These are phyloP conservation scores for Sporisorium iseilematis-ciliati DNA, from an alignment of 1,284 basidiomycete genomes.

Conservation along the genomic window DNA sequence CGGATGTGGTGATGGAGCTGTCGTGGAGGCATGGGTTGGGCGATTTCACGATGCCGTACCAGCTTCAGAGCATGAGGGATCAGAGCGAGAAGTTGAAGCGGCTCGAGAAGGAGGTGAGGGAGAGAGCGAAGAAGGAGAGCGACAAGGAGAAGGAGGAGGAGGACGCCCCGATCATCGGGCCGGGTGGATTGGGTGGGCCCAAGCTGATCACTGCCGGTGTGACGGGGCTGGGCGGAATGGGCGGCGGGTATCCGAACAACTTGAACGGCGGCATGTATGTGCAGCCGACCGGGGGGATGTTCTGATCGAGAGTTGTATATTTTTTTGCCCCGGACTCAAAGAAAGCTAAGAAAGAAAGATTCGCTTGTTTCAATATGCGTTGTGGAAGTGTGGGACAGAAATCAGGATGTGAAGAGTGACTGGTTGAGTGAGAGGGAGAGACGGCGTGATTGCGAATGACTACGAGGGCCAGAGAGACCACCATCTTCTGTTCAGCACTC, in stretches of 20 bases:
- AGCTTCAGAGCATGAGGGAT: slow-evolving; percentile 80
- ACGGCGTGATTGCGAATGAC: too few species aligned
- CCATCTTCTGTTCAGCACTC: too few species aligned
- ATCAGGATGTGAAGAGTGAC: too few species aligned
- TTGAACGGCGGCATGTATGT: slow-evolving; percentile 52
- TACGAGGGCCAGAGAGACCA: too few species aligned
- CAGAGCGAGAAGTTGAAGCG: slow-evolving; percentile 66
- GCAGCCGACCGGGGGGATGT: slow-evolving; percentile 50
- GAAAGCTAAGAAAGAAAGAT: neutral
- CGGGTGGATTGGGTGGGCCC: slow-evolving; percentile 47
- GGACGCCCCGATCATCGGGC: slow-evolving; percentile 53
- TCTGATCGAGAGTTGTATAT: slow-evolving; percentile 13
- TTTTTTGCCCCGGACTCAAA: neutral
- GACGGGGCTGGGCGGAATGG: slow-evolving; percentile 18
- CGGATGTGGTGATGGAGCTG: slow-evolving; percentile 92
- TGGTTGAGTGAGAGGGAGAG: too few species aligned
- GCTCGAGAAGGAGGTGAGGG: slow-evolving; percentile 85
- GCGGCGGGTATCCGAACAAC: slow-evolving; percentile 36
- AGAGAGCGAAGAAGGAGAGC: slow-evolving; percentile 79
- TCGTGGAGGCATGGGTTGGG: slow-evolving; percentile 94
- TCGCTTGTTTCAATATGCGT: neutral
- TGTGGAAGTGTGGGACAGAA: neutral
- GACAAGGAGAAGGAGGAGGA: slow-evolving; percentile 84
- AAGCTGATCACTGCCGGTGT: slow-evolving; percentile 56
- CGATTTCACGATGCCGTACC: slow-evolving; percentile 96